These are phyloP conservation scores for Elongisporangium anandrum DNA, from an alignment of 352 stramenopile species.

Conservation along the genomic window DNA sequence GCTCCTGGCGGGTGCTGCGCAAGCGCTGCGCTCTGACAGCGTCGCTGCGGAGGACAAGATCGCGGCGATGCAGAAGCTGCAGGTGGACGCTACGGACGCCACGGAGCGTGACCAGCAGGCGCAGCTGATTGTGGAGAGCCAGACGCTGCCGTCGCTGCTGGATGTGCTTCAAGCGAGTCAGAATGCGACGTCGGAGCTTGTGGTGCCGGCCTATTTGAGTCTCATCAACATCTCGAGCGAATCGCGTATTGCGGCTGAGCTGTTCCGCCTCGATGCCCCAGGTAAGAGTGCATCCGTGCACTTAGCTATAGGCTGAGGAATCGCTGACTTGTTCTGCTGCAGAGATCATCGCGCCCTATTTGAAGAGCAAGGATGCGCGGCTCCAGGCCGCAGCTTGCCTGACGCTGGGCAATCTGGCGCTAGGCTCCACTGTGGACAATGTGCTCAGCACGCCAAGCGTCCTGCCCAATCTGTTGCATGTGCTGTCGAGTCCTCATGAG, in stretches of 20 bases:
- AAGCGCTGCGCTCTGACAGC: neutral
- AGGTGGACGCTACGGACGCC: conserved; percentile 20
- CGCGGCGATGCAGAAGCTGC: conserved; percentile 27
- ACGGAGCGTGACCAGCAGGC: conserved; percentile 30
- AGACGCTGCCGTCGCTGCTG: conserved; percentile 36
- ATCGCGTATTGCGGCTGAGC: conserved; percentile 44
- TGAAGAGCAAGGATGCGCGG: conserved; percentile 40
- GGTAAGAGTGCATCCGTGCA: conserved; percentile 2
- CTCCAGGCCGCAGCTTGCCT: conserved; percentile 62
- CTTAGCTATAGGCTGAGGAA: too few species aligned
- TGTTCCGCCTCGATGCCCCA: conserved; percentile 43
- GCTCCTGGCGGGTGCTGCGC: neutral
- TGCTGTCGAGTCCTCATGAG: conserved; percentile 51
- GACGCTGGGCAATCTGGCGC: conserved; percentile 56
- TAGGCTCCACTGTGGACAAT: conserved; percentile 25
- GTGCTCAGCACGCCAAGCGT: conserved; percentile 29
- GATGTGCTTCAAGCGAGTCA: conserved; percentile 22
- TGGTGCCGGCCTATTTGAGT: conserved; percentile 56
- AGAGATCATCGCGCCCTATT: conserved; percentile 33
- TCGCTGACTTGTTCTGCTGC: neutral
- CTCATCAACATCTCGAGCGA: conserved; percentile 60
- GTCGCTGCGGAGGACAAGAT: conserved; percentile 18
- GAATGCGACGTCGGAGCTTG: conserved; percentile 43
- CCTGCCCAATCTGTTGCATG: conserved; percentile 31
- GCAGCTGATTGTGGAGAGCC: conserved; percentile 54